Conservation (phyloP, 75 land plant species). For the Ceratopteris richardii region DNA sequence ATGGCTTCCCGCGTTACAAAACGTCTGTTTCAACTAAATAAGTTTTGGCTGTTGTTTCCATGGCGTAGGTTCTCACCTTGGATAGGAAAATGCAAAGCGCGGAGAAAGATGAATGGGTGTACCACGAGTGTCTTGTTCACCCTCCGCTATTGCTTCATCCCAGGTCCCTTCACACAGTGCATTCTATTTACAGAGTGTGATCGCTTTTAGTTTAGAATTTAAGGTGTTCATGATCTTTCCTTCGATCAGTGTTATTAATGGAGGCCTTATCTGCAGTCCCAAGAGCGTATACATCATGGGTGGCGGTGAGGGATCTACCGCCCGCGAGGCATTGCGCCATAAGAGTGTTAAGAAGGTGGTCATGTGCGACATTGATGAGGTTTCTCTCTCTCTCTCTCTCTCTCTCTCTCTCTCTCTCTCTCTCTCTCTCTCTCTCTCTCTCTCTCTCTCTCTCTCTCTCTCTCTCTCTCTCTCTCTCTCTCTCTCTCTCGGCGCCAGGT, state of each 20-base stretch:
- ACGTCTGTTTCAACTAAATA: too few species aligned
- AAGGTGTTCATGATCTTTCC: not conserved
- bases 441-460: too few species aligned
- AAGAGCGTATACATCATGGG: conserved; percentile 92
- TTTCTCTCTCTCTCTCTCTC: too few species aligned
- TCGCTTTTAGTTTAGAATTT: not conserved
- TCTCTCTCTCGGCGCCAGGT: too few species aligned
- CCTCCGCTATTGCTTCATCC: conserved; percentile 74
- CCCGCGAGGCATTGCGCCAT: conserved; percentile 79
- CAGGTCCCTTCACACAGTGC: conserved; percentile 30
- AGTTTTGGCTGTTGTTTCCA: too few species aligned
- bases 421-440: too few species aligned
- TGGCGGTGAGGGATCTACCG: conserved; percentile 96
- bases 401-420: too few species aligned
- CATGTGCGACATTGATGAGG: conserved; percentile 98
- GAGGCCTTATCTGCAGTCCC: conserved; percentile 62
- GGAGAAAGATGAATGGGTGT: conserved; percentile 87
- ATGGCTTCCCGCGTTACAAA: too few species aligned
- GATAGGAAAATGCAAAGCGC: conserved; percentile 97
- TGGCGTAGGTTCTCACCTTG: conserved; percentile 58
- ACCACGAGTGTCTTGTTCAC: conserved; percentile 88
- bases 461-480: too few species aligned
- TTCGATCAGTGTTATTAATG: not conserved
- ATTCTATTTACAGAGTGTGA: not conserved
- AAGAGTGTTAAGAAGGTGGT: conserved; percentile 67